Evolutionary conservation across 202 grass and related monocot genomes (phyloP), one percentile per base, ranked within the genome.

Genomic region (Elaeis oleifera): DNA sequence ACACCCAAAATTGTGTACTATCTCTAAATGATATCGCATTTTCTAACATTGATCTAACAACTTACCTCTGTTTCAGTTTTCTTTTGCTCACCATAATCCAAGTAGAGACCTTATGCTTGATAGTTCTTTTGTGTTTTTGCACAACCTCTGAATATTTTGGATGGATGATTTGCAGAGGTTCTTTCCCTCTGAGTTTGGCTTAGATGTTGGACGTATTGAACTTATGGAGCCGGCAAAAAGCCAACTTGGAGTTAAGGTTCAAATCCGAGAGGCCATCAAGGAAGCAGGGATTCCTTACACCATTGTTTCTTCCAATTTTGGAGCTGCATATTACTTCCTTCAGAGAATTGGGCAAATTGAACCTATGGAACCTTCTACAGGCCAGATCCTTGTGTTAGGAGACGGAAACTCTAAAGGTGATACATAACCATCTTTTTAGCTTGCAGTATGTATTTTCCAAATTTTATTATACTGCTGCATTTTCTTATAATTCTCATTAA

Each of bases 101-200:
- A 29, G 28, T 29, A 29, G 4, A 5, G 28, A 5, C 5, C 28
- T 29, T 29, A 29, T 29, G 28, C 28, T 29, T 31, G 5, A 31
- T 31, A 1, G 36, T 11, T 44, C 36, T 44, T 36, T 36, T 13
- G 36, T 13, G 36, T 44, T 44, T 44, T 44, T 44, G 36, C 36
- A 44, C 36, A 44, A 44, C 11, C 36, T 44, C 11, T 44, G 2
- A 44, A 44, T 44, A 13, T 44, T 44, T 44, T 44, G 36, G 36
- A 44, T 44, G 8, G 36, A 13, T 13, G 36, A 44, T 9, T 9
- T 44, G 36, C 9, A 78, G 72, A 56, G 72, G 50, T 75, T 58
- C 39, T 9, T 83, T 1, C 80, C 75, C 16, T 83, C 80, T 0
- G 75, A 83, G 61, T 83, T 78, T 53, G 80, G 80, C 6, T 69